Percentiles rank a stretch among this genome's conserved stretches.
Evolutionary conservation across 2,329 filamentous ascomycete genomes (phyloP).

Genomic region (Colletotrichum sp.): DNA sequence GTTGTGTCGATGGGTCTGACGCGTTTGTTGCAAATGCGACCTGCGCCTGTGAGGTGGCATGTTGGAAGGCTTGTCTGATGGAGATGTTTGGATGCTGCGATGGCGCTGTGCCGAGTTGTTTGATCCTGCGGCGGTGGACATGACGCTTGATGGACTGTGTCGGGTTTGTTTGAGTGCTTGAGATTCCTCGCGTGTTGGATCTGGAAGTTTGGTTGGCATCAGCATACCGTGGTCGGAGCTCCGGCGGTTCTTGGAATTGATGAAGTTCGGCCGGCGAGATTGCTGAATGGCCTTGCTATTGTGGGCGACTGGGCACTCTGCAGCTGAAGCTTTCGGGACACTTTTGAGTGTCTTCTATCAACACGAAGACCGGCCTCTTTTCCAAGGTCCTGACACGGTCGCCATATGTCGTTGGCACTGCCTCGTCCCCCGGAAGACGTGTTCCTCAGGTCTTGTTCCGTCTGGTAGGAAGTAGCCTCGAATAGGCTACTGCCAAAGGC

Average conservation of each 20-base stretch:
- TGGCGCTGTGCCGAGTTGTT: not conserved
- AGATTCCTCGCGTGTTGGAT: not conserved
- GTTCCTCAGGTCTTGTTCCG: not conserved
- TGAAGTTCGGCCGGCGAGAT: not conserved
- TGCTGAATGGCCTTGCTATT: rapidly evolving
- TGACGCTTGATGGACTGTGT: not conserved
- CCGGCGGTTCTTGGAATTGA: too few relatives aligned
- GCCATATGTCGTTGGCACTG: not conserved
- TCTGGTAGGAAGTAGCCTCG: rapidly evolving
- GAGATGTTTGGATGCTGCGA: not conserved
- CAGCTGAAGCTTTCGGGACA: too few relatives aligned
- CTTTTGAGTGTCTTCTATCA: not conserved
- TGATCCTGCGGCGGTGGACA: rapidly evolving
- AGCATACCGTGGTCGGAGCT: not conserved
- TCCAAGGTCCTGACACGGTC: not conserved
- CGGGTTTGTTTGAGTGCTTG: not conserved
- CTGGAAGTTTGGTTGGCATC: not conserved
- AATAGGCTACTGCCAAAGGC: not conserved
- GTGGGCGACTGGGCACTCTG: too few relatives aligned
- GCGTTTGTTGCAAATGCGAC: not conserved
- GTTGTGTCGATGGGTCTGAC: not conserved
- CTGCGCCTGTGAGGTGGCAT: not conserved
- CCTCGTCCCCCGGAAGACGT: rapidly evolving
- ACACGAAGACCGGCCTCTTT: not conserved
- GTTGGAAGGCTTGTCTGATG: not conserved